Evolutionary conservation across 2,329 filamentous ascomycete genomes (phyloP), one percentile per base, ranked within the genome.

Genomic region (Volutella citrinella): DNA sequence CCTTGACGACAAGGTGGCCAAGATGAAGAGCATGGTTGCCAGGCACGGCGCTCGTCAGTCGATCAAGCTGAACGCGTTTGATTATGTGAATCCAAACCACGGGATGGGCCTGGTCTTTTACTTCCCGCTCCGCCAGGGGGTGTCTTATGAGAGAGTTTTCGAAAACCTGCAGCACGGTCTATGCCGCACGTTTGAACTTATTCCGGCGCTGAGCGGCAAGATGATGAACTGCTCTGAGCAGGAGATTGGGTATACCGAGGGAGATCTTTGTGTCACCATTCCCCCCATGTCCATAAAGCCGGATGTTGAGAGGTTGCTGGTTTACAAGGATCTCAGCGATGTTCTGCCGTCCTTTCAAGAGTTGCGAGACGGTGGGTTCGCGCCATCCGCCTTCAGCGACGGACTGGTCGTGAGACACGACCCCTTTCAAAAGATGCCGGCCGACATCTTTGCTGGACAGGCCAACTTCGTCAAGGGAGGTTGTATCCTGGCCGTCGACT

Each of bases 151-250:
- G 19, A 32, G 59, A 5, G 52, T 45, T 0, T 66, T 64, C 27
- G 33, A 31, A 0, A 52, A 49, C 11, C 35, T 66, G 6, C 60
- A 61, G 29, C 38, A 48, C 4, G 63, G 63, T 3, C 55, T 66
- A 5, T 45, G 46, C 11, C 54, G 54, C 15, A 57, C 59, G 4
- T 46, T 66, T 4, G 46, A 59, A 3, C 36, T 64, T 32, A 59
- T 66, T 10, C 60, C 63, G 6, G 59, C 49, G 12, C 53, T 66
- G 1, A 48, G 49, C 1, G 63, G 63, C n/a, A 58, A 53, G 21
- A 48, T 67, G 30, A 63, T 62, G 41, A 24, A 38, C 20, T 38
- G 39, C 12, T 52, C 52, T 1, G 48, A 48, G 23, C 46, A 54
- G 4, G 51, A 55, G 20, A 46, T 53, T 19, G 51, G 48, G 7